These are phyloP conservation scores for Mimosa pudica DNA, from an alignment of 306 rosid genomes.

Conservation along the genomic window DNA sequence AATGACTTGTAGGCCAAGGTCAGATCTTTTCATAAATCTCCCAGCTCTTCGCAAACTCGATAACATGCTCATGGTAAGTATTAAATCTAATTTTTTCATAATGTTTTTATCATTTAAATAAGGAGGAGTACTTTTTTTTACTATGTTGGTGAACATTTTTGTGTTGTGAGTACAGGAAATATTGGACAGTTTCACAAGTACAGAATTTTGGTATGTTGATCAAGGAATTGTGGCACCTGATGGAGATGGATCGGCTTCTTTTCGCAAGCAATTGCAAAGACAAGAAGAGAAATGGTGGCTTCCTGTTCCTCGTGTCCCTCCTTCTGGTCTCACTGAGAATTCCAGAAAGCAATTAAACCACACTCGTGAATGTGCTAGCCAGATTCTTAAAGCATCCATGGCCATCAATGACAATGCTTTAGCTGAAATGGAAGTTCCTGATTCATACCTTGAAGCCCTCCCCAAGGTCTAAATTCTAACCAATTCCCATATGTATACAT, in stretches of 20 bases:
- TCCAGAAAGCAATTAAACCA: constrained; percentile 83
- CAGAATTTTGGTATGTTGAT: constrained; percentile 95
- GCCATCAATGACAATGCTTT: constrained; percentile 79
- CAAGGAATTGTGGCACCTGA: constrained; percentile 83
- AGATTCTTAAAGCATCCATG: constrained; percentile 86
- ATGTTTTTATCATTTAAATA: neutral
- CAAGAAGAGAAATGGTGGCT: constrained; percentile 99
- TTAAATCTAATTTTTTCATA: constrained; percentile 7
- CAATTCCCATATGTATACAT: neutral
- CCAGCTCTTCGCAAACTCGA: constrained; percentile 95
- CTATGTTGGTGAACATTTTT: neutral
- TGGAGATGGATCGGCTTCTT: constrained; percentile 78
- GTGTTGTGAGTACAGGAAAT: constrained; percentile 55
- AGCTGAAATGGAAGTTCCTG: constrained; percentile 89
- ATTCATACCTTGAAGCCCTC: constrained; percentile 78
- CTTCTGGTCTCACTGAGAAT: constrained; percentile 69
- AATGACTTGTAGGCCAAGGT: constrained; percentile 95
- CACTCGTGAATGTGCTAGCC: constrained; percentile 77
- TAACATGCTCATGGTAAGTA: constrained; percentile 90
- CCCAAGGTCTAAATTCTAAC: constrained; percentile 60
- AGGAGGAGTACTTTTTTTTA: neutral
- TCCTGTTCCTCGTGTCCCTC: constrained; percentile 86
- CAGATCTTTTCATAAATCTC: constrained; percentile 86
- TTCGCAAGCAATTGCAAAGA: constrained; percentile 70
- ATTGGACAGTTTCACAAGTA: constrained; percentile 62